Conservation (phyloP, 768 basidiomycete species). For the Suillus variegatus region DNA sequence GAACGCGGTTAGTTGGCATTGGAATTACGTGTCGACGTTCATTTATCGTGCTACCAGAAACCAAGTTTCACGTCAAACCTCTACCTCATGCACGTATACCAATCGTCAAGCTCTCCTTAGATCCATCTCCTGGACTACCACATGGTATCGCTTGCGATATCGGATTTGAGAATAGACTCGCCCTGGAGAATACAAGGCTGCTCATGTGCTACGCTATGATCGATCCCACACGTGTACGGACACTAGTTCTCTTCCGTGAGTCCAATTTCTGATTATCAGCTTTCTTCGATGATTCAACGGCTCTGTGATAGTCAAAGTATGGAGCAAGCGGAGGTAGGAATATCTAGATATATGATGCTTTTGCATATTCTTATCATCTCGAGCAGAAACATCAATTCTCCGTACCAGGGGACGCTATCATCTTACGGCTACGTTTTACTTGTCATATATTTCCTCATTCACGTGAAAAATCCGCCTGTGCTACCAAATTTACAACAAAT, state of each 20-base stretch:
- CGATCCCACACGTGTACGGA: slow-evolving; percentile 91
- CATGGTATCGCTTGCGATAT: slow-evolving; percentile 97
- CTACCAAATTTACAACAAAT: slow-evolving; percentile 96
- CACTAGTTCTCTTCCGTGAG: slow-evolving; percentile 95
- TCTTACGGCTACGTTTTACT: slow-evolving; percentile 98
- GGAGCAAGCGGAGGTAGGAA: slow-evolving; percentile 87
- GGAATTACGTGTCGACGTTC: slow-evolving; percentile 8
- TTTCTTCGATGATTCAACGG: slow-evolving; percentile 14
- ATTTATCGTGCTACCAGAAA: slow-evolving; percentile 55
- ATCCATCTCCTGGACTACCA: slow-evolving; percentile 79
- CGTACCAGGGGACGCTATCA: slow-evolving; percentile 94
- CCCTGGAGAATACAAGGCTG: slow-evolving; percentile 94
- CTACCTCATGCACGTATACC: slow-evolving; percentile 97
- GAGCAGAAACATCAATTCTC: slow-evolving; percentile 93
- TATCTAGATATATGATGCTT: neutral
- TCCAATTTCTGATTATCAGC: slow-evolving; percentile 28
- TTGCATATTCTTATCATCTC: slow-evolving; percentile 9
- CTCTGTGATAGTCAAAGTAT: slow-evolving; percentile 82
- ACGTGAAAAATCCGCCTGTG: slow-evolving; percentile 96
- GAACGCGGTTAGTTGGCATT: slow-evolving; percentile 72
- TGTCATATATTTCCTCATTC: slow-evolving; percentile 96
- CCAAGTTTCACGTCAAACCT: slow-evolving; percentile 94
- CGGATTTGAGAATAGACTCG: slow-evolving; percentile 96
- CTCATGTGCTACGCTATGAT: slow-evolving; percentile 97
- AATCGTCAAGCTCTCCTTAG: slow-evolving; percentile 94